phyloP scores from a whole-genome alignment of 805 yeast genomes.

The Candida mattraensis region DNA sequence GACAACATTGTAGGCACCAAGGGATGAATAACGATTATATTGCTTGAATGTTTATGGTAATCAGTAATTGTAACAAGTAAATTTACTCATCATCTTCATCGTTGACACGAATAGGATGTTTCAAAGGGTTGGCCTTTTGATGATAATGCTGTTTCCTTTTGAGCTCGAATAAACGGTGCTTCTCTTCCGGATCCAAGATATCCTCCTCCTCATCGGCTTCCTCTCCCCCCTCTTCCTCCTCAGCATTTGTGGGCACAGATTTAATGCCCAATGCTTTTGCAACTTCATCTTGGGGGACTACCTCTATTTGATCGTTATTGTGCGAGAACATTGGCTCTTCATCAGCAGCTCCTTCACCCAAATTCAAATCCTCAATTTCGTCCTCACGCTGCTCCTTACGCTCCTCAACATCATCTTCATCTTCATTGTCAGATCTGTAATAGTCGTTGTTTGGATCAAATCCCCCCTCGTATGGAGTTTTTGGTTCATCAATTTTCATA shows the following conservation, averaged over 20 bases:
- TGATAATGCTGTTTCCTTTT: slow-evolving; percentile 81
- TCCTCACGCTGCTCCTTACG: too few species aligned
- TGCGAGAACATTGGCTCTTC: slow-evolving; percentile 9
- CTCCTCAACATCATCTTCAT: too few species aligned
- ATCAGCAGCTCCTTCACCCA: slow-evolving; percentile 38
- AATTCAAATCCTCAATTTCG: slow-evolving; percentile 34
- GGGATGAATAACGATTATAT: slow-evolving; percentile 6
- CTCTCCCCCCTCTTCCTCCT: slow-evolving; percentile 23
- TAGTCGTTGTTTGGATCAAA: slow-evolving; percentile 80
- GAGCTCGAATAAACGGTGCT: slow-evolving; percentile 70
- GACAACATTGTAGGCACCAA: slow-evolving; percentile 11
- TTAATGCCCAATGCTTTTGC: too few species aligned
- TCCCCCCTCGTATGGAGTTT: slow-evolving; percentile 93
- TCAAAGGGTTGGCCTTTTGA: slow-evolving; percentile 49
- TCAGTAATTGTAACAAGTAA: too few species aligned
- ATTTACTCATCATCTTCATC: slow-evolving; percentile 32
- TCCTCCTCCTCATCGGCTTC: slow-evolving; percentile 40
- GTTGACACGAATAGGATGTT: slow-evolving; percentile 37
- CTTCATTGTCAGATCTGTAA: slow-evolving; percentile 69
- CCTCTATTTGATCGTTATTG: slow-evolving; percentile 19
- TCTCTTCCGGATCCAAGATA: slow-evolving; percentile 53
- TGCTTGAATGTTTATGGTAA: too few species aligned
- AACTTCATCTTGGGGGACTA: slow-evolving; percentile 13
- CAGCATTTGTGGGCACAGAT: too few species aligned
- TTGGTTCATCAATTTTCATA: slow-evolving; percentile 90